Conservation (phyloP, 208 protist species). For the Trypanosoma cruzi region DNA sequence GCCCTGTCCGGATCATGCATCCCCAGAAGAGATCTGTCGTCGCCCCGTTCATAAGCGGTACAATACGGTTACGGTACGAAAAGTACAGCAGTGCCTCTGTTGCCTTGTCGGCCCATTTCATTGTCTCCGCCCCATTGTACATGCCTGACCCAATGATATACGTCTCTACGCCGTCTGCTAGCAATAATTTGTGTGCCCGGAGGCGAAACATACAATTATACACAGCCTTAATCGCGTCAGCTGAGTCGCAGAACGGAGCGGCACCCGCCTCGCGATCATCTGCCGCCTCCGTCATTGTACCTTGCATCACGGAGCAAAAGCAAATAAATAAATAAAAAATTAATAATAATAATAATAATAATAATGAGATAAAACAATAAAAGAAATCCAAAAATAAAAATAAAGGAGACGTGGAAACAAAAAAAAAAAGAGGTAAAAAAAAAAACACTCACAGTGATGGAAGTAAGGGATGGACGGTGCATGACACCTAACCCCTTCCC, state of each 20-base stretch:
- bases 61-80: constrained; percentile 81
- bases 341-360: constrained; percentile 10
- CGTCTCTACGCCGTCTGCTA: constrained; percentile 23
- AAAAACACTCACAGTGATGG: no score
- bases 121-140: constrained; percentile 40
- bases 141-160: constrained; percentile 40
- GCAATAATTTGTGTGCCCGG: constrained; percentile 11
- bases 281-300: neutral
- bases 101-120: constrained; percentile 30
- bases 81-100: constrained; percentile 67
- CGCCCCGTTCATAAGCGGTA: constrained; percentile 51
- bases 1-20: constrained; percentile 88
- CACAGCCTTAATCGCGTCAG: constrained; percentile 37
- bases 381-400: no score
- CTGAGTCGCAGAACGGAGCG: constrained; percentile 39
- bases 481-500: neutral
- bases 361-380: constrained; percentile 14
- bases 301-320: neutral
- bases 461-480: no score
- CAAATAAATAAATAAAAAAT: constrained; percentile 17
- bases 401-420: neutral
- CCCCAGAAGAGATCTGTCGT: constrained; percentile 89
- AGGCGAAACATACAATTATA: constrained; percentile 39
- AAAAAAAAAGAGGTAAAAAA: constrained; percentile 15
- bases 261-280: neutral